Base-by-base conservation (phyloP, 2,329 filamentous ascomycete species). In the Aspergillus floridensis region DNA sequence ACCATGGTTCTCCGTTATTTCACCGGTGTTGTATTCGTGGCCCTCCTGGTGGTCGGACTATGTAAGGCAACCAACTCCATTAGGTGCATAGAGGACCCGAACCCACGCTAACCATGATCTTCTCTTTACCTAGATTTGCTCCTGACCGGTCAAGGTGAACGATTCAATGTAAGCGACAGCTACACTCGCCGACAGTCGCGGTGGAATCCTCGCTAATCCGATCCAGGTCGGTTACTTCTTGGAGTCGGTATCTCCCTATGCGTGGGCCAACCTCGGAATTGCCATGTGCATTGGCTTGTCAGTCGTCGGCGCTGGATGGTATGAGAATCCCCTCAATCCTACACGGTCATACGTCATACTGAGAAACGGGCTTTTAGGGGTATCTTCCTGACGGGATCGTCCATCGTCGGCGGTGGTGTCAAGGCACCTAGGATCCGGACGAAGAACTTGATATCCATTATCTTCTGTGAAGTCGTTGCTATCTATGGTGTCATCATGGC, bases 401-500 rank as follows among this genome's bases (percentile, higher is more conserved):
- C 95, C 59, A 99, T 99, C 76, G 86, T 99, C 67, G 96, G 96
- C 72, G 95, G 91, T 70, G 95, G 95, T 81, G 95, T 99, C 73
- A 93, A 91, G 78, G 93, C 95, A 49, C 96, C 96, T 41, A 90
- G 95, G 70, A 99, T 99, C 80, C 91, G 95, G 76, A 99, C 95
- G 65, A 99, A 99, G 88, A 99, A 99, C 83, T 80, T 99, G 73
- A 98, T 99, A 76, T 98, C 93, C 71, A 99, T 99, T 79, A 98
- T 99, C 80, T 99, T 99, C 81, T 99, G 95, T 82, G 95, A 99
- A 81, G 95, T 99, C 73, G 95, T 99, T 72, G 95, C 95, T 78
- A 99, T 99, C 78, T 99, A 99, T 84, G 96, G 96, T 71, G 93
- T 99, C 79, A 99, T 99, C 80, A 99, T 99, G 92, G 90, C 93